These are phyloP conservation scores for Botrytis byssoidea DNA, from an alignment of 2,329 filamentous ascomycete genomes.

Conservation along the genomic window DNA sequence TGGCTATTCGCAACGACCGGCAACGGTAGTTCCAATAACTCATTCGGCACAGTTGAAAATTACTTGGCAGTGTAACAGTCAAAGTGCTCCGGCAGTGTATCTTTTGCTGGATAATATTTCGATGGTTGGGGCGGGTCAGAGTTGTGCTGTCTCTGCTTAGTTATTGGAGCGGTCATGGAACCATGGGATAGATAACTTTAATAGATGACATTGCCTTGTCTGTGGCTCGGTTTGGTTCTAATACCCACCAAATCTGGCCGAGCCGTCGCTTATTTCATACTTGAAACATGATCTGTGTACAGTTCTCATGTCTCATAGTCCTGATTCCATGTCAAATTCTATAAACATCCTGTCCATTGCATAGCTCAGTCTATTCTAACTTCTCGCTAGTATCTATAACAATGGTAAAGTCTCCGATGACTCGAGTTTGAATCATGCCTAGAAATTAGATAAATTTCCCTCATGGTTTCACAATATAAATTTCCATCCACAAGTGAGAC, in stretches of 20 bases:
- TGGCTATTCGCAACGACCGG: background rate
- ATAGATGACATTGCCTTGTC: background rate
- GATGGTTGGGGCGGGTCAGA: background rate
- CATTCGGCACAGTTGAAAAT: background rate
- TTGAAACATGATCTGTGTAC: background rate
- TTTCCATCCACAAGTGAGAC: fast-evolving
- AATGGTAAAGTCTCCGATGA: background rate
- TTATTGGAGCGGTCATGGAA: background rate
- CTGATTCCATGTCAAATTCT: fast-evolving
- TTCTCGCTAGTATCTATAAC: background rate
- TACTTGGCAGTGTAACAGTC: background rate
- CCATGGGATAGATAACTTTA: background rate
- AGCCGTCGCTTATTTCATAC: background rate
- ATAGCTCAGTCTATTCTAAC: background rate
- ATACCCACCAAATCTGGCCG: background rate
- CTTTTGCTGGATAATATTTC: background rate
- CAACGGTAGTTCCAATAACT: background rate
- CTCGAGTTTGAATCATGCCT: no score
- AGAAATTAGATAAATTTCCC: no score
- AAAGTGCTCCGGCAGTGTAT: fast-evolving
- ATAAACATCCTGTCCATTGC: background rate
- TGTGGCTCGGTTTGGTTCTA: background rate
- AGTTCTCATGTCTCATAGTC: background rate
- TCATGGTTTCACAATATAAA: no score
- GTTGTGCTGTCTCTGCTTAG: background rate